phyloP scores from a whole-genome alignment of 75 land plant species.

The Pseudotsuga menziesii region DNA sequence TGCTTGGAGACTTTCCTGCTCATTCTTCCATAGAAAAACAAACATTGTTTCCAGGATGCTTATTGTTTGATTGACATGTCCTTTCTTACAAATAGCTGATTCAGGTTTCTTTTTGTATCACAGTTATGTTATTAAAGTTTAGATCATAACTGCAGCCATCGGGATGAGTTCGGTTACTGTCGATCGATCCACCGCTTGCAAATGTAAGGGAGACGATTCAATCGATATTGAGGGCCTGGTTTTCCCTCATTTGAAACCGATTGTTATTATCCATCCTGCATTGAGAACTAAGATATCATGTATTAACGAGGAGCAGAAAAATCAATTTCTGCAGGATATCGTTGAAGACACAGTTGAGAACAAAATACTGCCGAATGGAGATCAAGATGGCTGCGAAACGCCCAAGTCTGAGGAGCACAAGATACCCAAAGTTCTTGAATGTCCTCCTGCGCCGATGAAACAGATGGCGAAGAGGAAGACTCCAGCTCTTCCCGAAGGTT shows the following conservation, averaged over 20 bases:
- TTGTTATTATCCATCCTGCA: not conserved
- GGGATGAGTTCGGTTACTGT: not conserved
- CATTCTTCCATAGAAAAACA: too few species aligned
- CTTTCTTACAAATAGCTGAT: not conserved
- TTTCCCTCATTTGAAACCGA: not conserved
- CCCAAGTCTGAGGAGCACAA: not conserved
- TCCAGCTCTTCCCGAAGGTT: not conserved
- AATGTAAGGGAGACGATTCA: not conserved
- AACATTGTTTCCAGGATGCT: too few species aligned
- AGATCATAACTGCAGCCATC: not conserved
- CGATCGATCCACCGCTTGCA: not conserved
- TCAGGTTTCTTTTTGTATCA: not conserved
- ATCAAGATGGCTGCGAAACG: constrained; percentile 2
- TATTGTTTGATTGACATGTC: not conserved
- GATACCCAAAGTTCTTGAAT: not conserved
- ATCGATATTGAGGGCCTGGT: not conserved
- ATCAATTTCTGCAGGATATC: not conserved
- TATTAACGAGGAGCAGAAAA: not conserved
- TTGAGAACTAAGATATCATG: too few species aligned
- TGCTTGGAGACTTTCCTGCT: not conserved
- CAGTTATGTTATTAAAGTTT: too few species aligned
- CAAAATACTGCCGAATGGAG: too few species aligned
- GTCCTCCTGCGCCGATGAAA: constrained; percentile 3
- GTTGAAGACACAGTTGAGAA: too few species aligned
- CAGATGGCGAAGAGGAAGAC: not conserved